These are phyloP conservation scores for Calocera viscosa DNA, from an alignment of 768 basidiomycete genomes.

Conservation along the genomic window DNA sequence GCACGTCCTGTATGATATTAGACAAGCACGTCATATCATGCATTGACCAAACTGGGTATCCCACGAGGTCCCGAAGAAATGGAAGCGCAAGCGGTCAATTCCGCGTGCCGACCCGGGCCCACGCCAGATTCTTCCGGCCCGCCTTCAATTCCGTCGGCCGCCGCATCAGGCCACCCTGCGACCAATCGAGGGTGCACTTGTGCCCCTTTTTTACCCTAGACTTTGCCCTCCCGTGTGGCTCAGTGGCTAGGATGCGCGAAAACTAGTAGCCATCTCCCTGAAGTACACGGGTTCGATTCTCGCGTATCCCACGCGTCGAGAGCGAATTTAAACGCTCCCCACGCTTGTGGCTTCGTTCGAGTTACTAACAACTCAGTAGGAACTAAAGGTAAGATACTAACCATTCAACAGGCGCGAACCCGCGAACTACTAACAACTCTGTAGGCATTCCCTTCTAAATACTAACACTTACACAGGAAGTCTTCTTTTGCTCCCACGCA, in stretches of 20 bases:
- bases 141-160: background rate
- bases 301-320: background rate
- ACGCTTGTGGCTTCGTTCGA: too few relatives aligned
- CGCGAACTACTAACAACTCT: too few relatives aligned
- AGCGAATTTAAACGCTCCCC: too few relatives aligned
- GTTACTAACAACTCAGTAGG: too few relatives aligned
- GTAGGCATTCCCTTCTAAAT: too few relatives aligned
- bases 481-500: too few relatives aligned
- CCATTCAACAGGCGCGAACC: too few relatives aligned
- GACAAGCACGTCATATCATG: too few relatives aligned
- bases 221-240: background rate
- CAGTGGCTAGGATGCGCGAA: background rate
- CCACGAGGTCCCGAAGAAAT: too few relatives aligned
- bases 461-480: background rate
- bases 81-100: too few relatives aligned
- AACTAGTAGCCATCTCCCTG: background rate
- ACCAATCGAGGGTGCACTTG: background rate
- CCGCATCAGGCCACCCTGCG: background rate
- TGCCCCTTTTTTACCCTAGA: background rate
- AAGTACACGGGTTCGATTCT: background rate
- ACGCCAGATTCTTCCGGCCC: background rate
- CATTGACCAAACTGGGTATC: background rate
- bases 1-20: too few relatives aligned
- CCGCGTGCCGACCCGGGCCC: background rate
- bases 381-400: too few relatives aligned